Evolutionary conservation across 2,329 filamentous ascomycete species (phyloP).

Genomic region (Sporothrix brasiliensis): DNA sequence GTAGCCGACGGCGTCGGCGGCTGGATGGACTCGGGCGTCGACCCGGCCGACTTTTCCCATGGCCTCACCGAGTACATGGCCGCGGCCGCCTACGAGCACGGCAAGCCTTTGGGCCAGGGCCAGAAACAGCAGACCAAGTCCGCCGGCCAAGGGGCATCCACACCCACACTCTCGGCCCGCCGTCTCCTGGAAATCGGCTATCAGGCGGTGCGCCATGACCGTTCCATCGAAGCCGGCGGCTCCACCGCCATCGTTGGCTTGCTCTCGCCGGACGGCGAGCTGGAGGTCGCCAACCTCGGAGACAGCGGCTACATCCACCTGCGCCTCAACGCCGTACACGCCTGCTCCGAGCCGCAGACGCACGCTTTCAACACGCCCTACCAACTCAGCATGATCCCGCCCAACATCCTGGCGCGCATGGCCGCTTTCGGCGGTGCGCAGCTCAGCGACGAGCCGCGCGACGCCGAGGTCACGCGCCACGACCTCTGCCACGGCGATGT

Average conservation of each 20-base stretch:
- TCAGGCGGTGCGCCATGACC: slow-evolving; percentile 75
- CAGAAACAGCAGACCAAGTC: slow-evolving; percentile 38
- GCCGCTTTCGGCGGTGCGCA: slow-evolving; percentile 80
- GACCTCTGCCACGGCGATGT: slow-evolving; percentile 86
- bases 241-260: slow-evolving; percentile 91
- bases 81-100: slow-evolving; percentile 65
- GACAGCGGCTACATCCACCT: slow-evolving; percentile 93
- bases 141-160: slow-evolving; percentile 33
- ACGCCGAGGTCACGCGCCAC: slow-evolving; percentile 79
- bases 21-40: slow-evolving; percentile 89
- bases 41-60: slow-evolving; percentile 94
- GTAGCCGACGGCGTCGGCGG: slow-evolving; percentile 94
- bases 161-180: slow-evolving; percentile 59
- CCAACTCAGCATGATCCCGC: slow-evolving; percentile 86
- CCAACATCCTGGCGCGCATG: slow-evolving; percentile 75
- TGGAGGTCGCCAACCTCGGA: slow-evolving; percentile 91
- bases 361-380: slow-evolving; percentile 98
- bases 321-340: slow-evolving; percentile 80
- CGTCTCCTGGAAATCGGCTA: slow-evolving; percentile 82
- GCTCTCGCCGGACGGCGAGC: slow-evolving; percentile 68
- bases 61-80: slow-evolving; percentile 94
- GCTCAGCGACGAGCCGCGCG: slow-evolving; percentile 79
- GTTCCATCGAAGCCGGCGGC: slow-evolving; percentile 75
- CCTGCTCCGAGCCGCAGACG: slow-evolving; percentile 82
- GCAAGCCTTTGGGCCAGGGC: slow-evolving; percentile 37